These are phyloP conservation scores for Bretschneidera sinensis DNA, from an alignment of 345 rosid species.

Conservation along the genomic window DNA sequence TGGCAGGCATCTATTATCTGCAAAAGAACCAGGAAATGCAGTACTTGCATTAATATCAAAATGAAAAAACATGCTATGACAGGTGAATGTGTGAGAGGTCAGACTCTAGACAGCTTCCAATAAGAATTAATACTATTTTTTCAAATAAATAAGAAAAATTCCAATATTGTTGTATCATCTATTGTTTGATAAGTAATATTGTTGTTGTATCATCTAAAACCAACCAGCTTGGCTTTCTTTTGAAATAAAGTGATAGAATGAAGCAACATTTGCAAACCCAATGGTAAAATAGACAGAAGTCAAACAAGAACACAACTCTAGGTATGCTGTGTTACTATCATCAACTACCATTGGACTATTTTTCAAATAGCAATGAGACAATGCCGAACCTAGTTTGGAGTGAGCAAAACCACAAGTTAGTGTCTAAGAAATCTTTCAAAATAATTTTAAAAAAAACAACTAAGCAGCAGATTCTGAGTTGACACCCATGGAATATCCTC, in stretches of 20 bases:
- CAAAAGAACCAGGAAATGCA: slow-evolving; percentile 11
- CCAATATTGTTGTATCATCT: no score
- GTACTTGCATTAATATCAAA: not conserved
- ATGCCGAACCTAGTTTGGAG: no score
- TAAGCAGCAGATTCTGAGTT: not conserved
- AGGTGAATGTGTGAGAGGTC: no score
- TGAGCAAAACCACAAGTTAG: not conserved
- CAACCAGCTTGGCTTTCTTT: not conserved
- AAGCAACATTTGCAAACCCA: not conserved
- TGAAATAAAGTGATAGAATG: not conserved
- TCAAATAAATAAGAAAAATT: no score
- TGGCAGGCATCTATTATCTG: slow-evolving; percentile 62
- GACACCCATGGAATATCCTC: not conserved
- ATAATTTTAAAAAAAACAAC: no score
- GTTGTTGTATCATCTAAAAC: no score
- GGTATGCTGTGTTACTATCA: not conserved
- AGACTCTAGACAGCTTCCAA: no score
- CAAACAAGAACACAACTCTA: not conserved
- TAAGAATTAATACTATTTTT: no score
- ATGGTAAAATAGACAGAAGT: not conserved
- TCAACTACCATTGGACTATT: not conserved
- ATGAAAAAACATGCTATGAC: no score
- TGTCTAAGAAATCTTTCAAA: not conserved
- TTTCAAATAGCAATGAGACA: not conserved
- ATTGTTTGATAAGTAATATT: no score